These are phyloP conservation scores for Scenedesmus sp. DNA, from an alignment of 163 green algal species.

Conservation along the genomic window DNA sequence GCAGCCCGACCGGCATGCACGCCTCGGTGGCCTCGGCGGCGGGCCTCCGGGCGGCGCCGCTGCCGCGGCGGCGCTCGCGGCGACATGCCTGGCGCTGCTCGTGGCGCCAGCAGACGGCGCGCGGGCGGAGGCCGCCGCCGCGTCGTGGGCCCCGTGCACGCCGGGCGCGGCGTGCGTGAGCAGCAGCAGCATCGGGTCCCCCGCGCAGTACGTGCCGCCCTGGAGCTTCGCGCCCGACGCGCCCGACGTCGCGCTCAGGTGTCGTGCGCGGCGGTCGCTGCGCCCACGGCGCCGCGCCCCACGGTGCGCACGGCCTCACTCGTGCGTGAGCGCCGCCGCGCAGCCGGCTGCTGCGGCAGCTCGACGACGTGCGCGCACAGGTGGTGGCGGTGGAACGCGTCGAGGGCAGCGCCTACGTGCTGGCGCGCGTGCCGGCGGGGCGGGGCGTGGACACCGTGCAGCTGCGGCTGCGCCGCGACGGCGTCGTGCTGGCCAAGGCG, in stretches of 20 bases:
- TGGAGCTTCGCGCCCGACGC: constrained; percentile 23
- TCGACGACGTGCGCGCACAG: constrained; percentile 5
- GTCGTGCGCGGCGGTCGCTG: too few species aligned
- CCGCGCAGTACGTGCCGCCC: constrained; percentile 33
- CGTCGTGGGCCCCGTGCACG: constrained; percentile 10
- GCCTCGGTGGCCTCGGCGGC: too few species aligned
- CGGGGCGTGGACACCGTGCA: constrained; percentile 3
- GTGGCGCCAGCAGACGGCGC: too few species aligned
- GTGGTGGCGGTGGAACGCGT: neutral
- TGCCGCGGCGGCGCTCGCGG: too few species aligned
- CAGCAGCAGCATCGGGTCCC: constrained; percentile 31
- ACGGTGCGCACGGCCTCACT: too few species aligned
- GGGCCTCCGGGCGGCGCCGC: too few species aligned
- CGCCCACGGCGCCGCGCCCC: too few species aligned
- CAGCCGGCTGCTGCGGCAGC: constrained; percentile 17
- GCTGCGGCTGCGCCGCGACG: constrained; percentile 23
- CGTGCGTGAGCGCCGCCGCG: neutral
- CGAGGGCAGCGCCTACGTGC: neutral
- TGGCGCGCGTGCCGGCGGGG: neutral
- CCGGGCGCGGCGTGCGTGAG: constrained; percentile 21
- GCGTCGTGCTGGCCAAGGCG: constrained; percentile 18
- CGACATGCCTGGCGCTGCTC: too few species aligned
- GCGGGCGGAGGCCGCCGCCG: too few species aligned
- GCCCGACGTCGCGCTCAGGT: constrained; percentile 21
- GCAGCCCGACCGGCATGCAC: too few species aligned